phyloP scores from a whole-genome alignment of 2,329 filamentous ascomycete species.

The Aspergillus pseudotamarii region DNA sequence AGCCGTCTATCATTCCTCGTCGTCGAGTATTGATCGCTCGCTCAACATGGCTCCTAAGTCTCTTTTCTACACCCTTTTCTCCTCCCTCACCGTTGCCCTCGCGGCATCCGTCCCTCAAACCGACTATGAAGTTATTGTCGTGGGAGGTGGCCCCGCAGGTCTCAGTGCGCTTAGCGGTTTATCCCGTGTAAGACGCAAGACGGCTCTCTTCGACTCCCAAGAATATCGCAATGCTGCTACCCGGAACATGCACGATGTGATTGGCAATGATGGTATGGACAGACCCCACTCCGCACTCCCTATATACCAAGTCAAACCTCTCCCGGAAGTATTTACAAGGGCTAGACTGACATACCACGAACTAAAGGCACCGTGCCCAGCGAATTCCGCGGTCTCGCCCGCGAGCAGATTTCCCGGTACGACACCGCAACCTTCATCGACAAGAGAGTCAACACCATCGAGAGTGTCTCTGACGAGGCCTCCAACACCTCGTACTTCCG shows the following conservation, averaged over 20 bases:
- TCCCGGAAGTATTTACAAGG: too few relatives aligned
- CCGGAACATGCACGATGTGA: conserved; percentile 63
- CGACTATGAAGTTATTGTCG: conserved; percentile 59
- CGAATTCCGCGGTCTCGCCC: conserved; percentile 58
- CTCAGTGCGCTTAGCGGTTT: conserved; percentile 59
- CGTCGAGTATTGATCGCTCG: conserved; percentile 1
- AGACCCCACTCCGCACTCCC: background rate
- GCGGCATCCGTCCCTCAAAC: conserved; percentile 31
- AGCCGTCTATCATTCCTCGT: background rate
- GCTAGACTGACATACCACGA: too few relatives aligned
- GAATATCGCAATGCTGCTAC: conserved; percentile 61
- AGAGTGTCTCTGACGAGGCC: conserved; percentile 17
- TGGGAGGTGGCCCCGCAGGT: conserved; percentile 62
- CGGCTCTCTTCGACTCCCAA: conserved; percentile 61
- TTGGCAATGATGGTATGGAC: conserved; percentile 60
- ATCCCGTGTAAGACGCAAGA: conserved; percentile 59
- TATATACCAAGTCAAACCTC: too few relatives aligned
- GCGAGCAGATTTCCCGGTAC: conserved; percentile 57
- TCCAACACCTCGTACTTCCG: conserved; percentile 51
- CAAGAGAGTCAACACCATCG: conserved; percentile 52
- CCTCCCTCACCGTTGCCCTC: conserved; percentile 22
- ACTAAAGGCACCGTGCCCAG: conserved; percentile 55
- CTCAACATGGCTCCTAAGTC: conserved; percentile 22
- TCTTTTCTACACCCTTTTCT: conserved; percentile 28
- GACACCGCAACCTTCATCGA: conserved; percentile 54